Evolutionary conservation across 73 alveolate genomes (phyloP).

Genomic region (Urostyla sp.): DNA sequence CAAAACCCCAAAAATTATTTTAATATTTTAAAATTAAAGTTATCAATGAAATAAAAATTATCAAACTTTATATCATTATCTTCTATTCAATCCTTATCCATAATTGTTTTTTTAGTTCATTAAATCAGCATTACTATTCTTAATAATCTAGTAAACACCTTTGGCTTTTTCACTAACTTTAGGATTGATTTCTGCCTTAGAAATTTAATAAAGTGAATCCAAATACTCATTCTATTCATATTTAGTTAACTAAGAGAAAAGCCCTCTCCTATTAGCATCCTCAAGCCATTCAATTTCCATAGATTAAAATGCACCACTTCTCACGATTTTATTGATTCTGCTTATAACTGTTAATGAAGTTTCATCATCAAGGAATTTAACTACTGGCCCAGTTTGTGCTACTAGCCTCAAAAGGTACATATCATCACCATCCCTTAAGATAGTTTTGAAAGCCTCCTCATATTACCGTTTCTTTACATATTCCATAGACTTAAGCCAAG

Average conservation of each 20-base stretch:
- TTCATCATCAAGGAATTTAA: slow-evolving; percentile 28
- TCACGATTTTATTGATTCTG: slow-evolving; percentile 35
- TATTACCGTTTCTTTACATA: slow-evolving; percentile 19
- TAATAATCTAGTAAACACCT: slow-evolving; percentile 24
- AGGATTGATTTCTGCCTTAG: slow-evolving; percentile 20
- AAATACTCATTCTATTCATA: slow-evolving; percentile 46
- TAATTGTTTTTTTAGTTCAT: too few species aligned
- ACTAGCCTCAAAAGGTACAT: slow-evolving; percentile 34
- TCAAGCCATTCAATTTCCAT: slow-evolving; percentile 57
- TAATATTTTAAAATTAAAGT: too few species aligned
- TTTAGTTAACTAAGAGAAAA: slow-evolving; percentile 18
- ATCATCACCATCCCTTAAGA: slow-evolving; percentile 53
- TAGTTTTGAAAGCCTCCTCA: slow-evolving; percentile 44
- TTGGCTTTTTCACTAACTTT: slow-evolving; percentile 16
- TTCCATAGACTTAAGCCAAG: slow-evolving; percentile 26
- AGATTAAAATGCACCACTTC: slow-evolving; percentile 55
- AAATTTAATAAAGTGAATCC: slow-evolving; percentile 18
- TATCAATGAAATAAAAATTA: too few species aligned
- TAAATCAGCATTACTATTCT: too few species aligned
- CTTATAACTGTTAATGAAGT: slow-evolving; percentile 42
- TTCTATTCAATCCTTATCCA: too few species aligned
- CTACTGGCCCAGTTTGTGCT: slow-evolving; percentile 57
- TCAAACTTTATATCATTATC: too few species aligned
- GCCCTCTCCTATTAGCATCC: slow-evolving; percentile 48
- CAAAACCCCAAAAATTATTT: too few species aligned